Base-by-base conservation (phyloP, 75 land plant genomes). In the Cupressus sempervirens region DNA sequence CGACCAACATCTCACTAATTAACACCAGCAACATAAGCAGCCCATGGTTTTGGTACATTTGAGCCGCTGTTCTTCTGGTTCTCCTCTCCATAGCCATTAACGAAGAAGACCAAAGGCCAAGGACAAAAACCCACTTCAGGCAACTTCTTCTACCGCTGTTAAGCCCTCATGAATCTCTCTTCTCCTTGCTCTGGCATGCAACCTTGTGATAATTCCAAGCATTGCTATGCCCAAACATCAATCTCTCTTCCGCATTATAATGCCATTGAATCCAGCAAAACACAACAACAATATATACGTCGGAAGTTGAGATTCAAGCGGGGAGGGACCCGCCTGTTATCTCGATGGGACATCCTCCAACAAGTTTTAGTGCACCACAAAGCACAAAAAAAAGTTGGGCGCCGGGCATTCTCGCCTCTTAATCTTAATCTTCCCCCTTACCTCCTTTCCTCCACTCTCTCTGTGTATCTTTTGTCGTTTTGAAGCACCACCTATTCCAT, bases 241-340 rank as follows among this genome's bases (percentile, higher is more conserved):
- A 26, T 43, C 18, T 23, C n/a, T 8, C 80, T 40, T 18, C 23
- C 23, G n/a, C 48, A 79, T 41, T 23, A 45, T 26, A 45, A 41
- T 45, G 29, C 29, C 8, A 9, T 9, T 79, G 32, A 45, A 79
- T 79, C n/a, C 35, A 79, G 18, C 32, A 43, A 45, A 23, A 20
- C 80, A 23, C 80, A 18, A 20, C 41, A 76, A 20, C 35, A 20
- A 38, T 34, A 36, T 36, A 36, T 40, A 38, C 41, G 36, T 36
- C 41, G 36, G 26, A 23, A 76, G 41, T 38, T 23, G 68, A 79
- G 81, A 79, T 79, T 79, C 50, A 79, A 79, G 46, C 26, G 2
- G 0, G 67, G 67, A 45, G 81, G 81, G 81, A 32, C 81, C 81
- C 81, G 50, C 81, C 15, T 79, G 81, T 79, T 79, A 79, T 79